Evolutionary conservation across 2,329 filamentous ascomycete genomes (phyloP), one percentile per base, ranked within the genome.

Genomic region (Fusarium sp.): DNA sequence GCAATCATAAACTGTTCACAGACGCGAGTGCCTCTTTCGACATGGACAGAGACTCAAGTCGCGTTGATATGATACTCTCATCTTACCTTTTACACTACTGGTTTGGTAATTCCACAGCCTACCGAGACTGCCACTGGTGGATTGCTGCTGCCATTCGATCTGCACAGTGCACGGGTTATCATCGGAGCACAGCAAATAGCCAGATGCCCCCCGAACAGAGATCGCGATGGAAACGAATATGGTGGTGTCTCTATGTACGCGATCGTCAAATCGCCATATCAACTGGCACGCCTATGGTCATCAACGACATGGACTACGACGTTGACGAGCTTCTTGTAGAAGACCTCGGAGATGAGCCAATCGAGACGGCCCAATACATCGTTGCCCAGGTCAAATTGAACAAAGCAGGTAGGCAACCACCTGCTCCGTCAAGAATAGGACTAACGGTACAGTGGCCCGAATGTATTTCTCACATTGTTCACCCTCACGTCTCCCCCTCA

Each of bases 11-110:
- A 0, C 20, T 62, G 0, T 62, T 45, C 2, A 62, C 24, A 1
- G 52, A 46, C 2, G 20, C 56, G 0, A 53, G 59, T 4, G 6
- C 56, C 3, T 44, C 59, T 1, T 62, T 61, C 0, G 45, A 62
- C 0, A 27, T n/a, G 0, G 59, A 61, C 5, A 15, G 24, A 2
- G 59, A 58, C 13, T 65, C 66, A 1, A 55, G 29, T 6, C 47
- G 65, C 0, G 40, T 22, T 0, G 48, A 68, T 0, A 69, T 69
- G 54, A 63, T 62, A 1, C 13, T 65, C 0, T 68, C 66, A 0
- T 65, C 66, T 0, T 69, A 69, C 5, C 11, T 69, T 2, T 16
- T 69, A 2, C 66, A 69, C 4, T 69, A 65, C 7, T 69, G 65
- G 66, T 69, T 69, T 1, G 66, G 66, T 4, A 69, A 63, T 3